Conservation (phyloP, 352 stramenopile genomes). For the Phytophthora pluvialis region DNA sequence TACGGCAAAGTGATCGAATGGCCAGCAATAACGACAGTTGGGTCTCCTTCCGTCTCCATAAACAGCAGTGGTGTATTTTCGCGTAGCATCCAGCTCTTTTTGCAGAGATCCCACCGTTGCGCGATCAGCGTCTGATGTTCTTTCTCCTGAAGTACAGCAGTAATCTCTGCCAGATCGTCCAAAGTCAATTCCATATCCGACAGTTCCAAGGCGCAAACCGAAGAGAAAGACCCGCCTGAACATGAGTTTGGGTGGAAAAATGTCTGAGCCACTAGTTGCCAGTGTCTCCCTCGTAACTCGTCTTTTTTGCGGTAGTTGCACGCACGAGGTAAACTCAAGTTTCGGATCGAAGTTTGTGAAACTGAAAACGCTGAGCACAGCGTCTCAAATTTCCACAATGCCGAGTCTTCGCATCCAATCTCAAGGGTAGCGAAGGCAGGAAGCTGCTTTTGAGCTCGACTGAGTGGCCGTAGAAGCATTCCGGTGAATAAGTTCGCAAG, state of each 20-base stretch:
- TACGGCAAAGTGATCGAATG: too few relatives aligned
- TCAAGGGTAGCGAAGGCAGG: conserved; percentile 8
- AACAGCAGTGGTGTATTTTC: too few relatives aligned
- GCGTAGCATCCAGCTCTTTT: too few relatives aligned
- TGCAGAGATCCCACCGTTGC: too few relatives aligned
- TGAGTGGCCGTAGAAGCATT: conserved; percentile 15
- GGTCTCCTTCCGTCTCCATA: too few relatives aligned
- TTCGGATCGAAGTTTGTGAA: conserved; percentile 2
- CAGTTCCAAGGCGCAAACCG: too few relatives aligned
- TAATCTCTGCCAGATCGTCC: too few relatives aligned
- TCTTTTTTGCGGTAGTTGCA: conserved; percentile 1
- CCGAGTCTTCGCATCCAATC: conserved; percentile 8
- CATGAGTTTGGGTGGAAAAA: conserved; percentile 6
- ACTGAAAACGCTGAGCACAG: conserved; percentile 15
- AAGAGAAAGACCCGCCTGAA: too few relatives aligned
- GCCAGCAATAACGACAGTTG: too few relatives aligned
- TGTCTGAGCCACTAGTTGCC: conserved; percentile 3
- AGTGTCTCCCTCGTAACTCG: conserved; percentile 6
- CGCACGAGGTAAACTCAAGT: conserved; percentile 3
- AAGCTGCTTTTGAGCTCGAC: not conserved
- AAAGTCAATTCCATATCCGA: too few relatives aligned
- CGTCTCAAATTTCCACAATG: conserved; percentile 20
- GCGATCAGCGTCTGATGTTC: too few relatives aligned
- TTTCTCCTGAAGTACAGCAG: too few relatives aligned
- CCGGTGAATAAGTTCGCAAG: conserved; percentile 16